Evolutionary conservation across 1,284 basidiomycete genomes (phyloP).

Genomic region (Phlebopus sp.): DNA sequence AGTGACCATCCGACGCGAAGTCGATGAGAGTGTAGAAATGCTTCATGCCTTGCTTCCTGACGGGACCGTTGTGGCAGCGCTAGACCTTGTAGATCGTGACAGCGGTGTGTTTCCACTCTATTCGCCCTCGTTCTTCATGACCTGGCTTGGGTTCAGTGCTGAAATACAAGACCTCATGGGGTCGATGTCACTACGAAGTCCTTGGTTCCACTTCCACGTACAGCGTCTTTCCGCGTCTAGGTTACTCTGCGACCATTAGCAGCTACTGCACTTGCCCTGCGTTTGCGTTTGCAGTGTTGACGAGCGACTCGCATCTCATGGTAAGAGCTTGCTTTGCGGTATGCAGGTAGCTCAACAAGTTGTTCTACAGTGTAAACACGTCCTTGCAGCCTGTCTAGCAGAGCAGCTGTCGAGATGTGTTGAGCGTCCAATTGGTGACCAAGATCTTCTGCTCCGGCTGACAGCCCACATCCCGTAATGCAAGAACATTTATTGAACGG

Average conservation of each 20-base stretch:
- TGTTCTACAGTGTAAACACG: constrained; percentile 65
- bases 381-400: constrained; percentile 64
- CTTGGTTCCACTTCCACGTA: constrained; percentile 62
- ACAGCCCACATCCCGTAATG: constrained; percentile 14
- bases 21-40: constrained; percentile 53
- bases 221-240: constrained; percentile 54
- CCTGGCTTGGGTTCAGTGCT: constrained; percentile 48
- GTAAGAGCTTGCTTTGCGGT: constrained; percentile 35
- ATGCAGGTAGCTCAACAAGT: background rate
- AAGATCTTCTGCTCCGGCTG: constrained; percentile 45
- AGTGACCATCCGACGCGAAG: constrained; percentile 29
- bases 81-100: constrained; percentile 69
- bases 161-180: constrained; percentile 55
- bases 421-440: constrained; percentile 43
- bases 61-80: constrained; percentile 56
- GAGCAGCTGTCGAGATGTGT: constrained; percentile 48
- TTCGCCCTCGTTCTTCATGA: background rate
- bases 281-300: constrained; percentile 60
- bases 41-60: constrained; percentile 61
- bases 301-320: constrained; percentile 60
- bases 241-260: constrained; percentile 34
- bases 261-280: constrained; percentile 75
- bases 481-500: constrained; percentile 3
- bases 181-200: constrained; percentile 59
- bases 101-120: constrained; percentile 42